A percentile compares a stretch with the other conserved stretches of the same genome.
phyloP scores from a whole-genome alignment of 768 basidiomycete genomes.

The Lactifluus echinatus region DNA sequence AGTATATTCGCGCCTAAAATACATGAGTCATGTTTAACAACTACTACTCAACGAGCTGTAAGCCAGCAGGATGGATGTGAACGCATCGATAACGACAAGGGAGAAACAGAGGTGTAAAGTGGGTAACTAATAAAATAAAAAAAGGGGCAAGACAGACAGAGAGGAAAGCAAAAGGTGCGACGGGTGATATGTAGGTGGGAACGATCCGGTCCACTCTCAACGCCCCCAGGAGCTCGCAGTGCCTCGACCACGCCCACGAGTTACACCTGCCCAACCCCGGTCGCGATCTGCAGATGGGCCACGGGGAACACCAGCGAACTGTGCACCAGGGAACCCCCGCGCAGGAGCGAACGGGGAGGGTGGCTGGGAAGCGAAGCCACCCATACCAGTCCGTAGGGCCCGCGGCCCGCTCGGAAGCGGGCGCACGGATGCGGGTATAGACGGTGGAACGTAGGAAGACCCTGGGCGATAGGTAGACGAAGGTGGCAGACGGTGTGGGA shows the following conservation, averaged over 20 bases:
- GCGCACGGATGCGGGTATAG: slow-evolving; percentile 11
- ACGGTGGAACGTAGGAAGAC: slow-evolving; percentile 12
- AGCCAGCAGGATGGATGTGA: background rate
- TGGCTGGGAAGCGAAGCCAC: background rate
- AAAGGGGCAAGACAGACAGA: background rate
- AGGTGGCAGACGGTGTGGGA: slow-evolving; percentile 13
- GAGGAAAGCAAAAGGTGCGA: background rate
- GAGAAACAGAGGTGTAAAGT: background rate
- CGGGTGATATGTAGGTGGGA: too few relatives aligned
- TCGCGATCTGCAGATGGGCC: slow-evolving; percentile 20
- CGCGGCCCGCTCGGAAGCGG: slow-evolving; percentile 20
- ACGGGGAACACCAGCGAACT: slow-evolving; percentile 15
- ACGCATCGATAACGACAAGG: background rate
- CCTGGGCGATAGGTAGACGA: slow-evolving; percentile 18
- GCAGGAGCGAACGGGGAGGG: background rate
- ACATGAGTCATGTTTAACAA: background rate
- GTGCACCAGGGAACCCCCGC: slow-evolving; percentile 4
- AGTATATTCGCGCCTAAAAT: slow-evolving; percentile 1
- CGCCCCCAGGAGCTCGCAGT: slow-evolving; percentile 17
- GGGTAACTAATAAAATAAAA: slow-evolving; percentile 6
- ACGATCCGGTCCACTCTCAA: background rate
- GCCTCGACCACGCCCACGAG: slow-evolving; percentile 16
- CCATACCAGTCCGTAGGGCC: slow-evolving; percentile 16
- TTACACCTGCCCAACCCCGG: slow-evolving; percentile 11
- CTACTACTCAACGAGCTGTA: slow-evolving; percentile 7